Conservation (phyloP, 371 early-diverging fungal species). For the Rhizopus stolonifer region DNA sequence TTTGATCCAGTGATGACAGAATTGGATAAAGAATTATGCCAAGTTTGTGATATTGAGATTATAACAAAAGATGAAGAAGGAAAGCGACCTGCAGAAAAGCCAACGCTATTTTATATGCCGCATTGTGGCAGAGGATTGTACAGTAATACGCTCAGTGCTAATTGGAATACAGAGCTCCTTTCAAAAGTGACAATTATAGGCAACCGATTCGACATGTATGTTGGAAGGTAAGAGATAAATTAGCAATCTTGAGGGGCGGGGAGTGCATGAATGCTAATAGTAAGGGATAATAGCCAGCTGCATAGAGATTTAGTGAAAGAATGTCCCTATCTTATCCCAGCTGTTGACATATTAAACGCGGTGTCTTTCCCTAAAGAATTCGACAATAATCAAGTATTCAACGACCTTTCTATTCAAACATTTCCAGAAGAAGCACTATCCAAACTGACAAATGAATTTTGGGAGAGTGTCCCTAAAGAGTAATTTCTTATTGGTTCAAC, state of each 20-base stretch:
- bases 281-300: conserved; percentile 52
- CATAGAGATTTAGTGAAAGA: conserved; percentile 48
- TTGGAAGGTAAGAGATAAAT: conserved; percentile 44
- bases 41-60: conserved; percentile 33
- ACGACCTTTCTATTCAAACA: conserved; percentile 49
- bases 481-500: too few species aligned
- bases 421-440: conserved; percentile 21
- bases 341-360: conserved; percentile 37
- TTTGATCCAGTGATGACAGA: conserved; percentile 67
- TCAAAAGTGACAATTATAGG: conserved; percentile 47
- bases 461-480: background rate
- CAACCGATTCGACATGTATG: conserved; percentile 61
- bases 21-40: conserved; percentile 49
- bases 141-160: conserved; percentile 59
- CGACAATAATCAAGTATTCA: conserved; percentile 59
- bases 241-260: too few species aligned
- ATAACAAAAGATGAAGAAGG: conserved; percentile 51
- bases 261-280: too few species aligned
- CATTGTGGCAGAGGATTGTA: conserved; percentile 70
- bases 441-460: background rate
- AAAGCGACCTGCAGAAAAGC: conserved; percentile 18
- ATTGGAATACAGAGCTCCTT: conserved; percentile 47
- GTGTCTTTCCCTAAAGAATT: conserved; percentile 51
- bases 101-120: conserved; percentile 71
- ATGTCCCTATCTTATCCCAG: conserved; percentile 58